Percentiles rank a stretch among this genome's conserved stretches.
phyloP scores from a whole-genome alignment of 345 rosid genomes.

The Rhodamnia rubescens region DNA sequence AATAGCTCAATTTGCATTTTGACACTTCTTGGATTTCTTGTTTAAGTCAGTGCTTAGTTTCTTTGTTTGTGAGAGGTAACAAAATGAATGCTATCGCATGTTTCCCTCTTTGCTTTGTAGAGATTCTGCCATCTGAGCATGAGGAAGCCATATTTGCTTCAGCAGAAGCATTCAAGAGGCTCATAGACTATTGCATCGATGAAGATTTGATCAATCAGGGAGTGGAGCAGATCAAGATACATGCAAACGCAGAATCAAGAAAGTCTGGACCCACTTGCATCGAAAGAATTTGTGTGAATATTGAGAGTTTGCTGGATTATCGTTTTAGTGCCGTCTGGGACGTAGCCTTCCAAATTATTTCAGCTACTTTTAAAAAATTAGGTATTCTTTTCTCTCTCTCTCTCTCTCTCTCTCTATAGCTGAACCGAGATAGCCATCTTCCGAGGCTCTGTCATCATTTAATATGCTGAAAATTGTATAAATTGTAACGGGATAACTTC shows the following conservation, averaged over 20 bases:
- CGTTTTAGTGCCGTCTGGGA: slow-evolving; percentile 72
- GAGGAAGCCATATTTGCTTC: slow-evolving; percentile 90
- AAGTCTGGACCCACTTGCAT: slow-evolving; percentile 64
- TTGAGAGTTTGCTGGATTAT: slow-evolving; percentile 81
- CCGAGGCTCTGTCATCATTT: background rate
- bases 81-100: background rate
- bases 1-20: background rate
- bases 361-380: slow-evolving; percentile 68
- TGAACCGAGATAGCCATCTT: background rate
- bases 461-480: background rate
- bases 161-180: slow-evolving; percentile 58
- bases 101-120: slow-evolving; percentile 26
- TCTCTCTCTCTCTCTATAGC: background rate
- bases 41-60: background rate
- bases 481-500: background rate
- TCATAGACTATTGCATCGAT: slow-evolving; percentile 62
- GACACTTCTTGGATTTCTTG: background rate
- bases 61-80: background rate
- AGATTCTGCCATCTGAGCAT: slow-evolving; percentile 81
- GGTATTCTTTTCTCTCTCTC: slow-evolving; percentile 26
- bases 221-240: slow-evolving; percentile 36
- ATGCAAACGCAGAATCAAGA: slow-evolving; percentile 22
- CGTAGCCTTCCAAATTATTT: slow-evolving; percentile 68
- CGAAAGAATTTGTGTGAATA: slow-evolving; percentile 67
- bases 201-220: slow-evolving; percentile 70